Evolutionary conservation across 495 filamentous ascomycete species (phyloP).

Genomic region (Stereocaulon alpinum): DNA sequence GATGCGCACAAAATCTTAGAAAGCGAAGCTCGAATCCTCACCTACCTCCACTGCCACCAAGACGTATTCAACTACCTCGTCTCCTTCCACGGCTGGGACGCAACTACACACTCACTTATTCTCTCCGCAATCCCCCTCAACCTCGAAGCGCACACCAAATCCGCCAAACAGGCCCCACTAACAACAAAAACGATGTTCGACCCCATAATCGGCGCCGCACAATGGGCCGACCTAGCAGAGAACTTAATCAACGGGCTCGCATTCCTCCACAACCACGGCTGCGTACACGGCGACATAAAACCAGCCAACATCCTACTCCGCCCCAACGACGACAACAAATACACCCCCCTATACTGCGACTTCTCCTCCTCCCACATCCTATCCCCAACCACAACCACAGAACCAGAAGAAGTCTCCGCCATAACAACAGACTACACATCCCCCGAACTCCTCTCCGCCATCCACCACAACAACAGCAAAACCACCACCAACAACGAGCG

Average conservation of each 20-base stretch:
- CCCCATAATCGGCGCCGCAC: slow-evolving; percentile 34
- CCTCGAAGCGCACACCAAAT: slow-evolving; percentile 41
- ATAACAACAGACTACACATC: slow-evolving; percentile 50
- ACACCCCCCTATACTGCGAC: slow-evolving; percentile 44
- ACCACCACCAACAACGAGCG: slow-evolving; percentile 21
- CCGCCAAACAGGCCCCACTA: slow-evolving; percentile 26
- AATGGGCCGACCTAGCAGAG: slow-evolving; percentile 38
- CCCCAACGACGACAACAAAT: slow-evolving; percentile 15
- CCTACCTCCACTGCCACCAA: slow-evolving; percentile 33
- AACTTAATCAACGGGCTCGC: slow-evolving; percentile 39
- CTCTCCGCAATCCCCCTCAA: slow-evolving; percentile 42
- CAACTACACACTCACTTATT: slow-evolving; percentile 39
- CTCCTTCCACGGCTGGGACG: slow-evolving; percentile 46
- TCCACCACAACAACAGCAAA: slow-evolving; percentile 23
- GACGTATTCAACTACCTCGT: slow-evolving; percentile 36
- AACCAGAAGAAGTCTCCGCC: slow-evolving; percentile 30
- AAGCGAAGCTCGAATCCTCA: slow-evolving; percentile 43
- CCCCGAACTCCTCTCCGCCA: slow-evolving; percentile 40
- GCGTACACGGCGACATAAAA: slow-evolving; percentile 51
- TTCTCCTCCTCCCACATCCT: slow-evolving; percentile 48
- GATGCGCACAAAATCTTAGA: slow-evolving; percentile 41
- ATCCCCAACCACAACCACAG: slow-evolving; percentile 13
- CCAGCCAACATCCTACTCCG: slow-evolving; percentile 43
- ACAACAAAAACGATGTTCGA: slow-evolving; percentile 43
- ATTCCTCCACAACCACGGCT: slow-evolving; percentile 40